Percentiles rank a stretch among this genome's conserved stretches.
Conservation (phyloP, 176 grass and related monocot genomes). For the Aegilops bicornis region DNA sequence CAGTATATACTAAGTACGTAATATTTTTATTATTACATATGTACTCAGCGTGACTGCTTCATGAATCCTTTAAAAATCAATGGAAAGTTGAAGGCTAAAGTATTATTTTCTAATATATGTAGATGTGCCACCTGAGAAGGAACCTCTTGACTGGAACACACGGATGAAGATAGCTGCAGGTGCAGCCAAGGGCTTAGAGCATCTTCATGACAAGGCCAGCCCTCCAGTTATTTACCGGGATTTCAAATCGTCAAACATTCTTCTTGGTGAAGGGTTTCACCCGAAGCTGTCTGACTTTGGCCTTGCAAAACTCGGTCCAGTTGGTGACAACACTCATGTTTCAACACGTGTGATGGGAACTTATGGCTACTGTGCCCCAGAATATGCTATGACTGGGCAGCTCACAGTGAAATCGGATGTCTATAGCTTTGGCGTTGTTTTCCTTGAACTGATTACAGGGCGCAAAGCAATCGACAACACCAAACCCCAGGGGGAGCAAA, state of each 20-base stretch:
- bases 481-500: slow-evolving; percentile 62
- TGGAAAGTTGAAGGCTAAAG: background rate
- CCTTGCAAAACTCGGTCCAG: slow-evolving; percentile 86
- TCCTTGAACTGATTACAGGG: slow-evolving; percentile 87
- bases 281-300: slow-evolving; percentile 88
- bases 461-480: slow-evolving; percentile 91
- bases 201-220: slow-evolving; percentile 87
- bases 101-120: slow-evolving; percentile 17
- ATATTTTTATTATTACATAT: background rate
- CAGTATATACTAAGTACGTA: background rate
- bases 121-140: slow-evolving; percentile 82
- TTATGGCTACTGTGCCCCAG: slow-evolving; percentile 88
- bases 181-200: slow-evolving; percentile 87
- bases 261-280: slow-evolving; percentile 78
- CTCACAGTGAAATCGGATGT: slow-evolving; percentile 89
- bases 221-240: slow-evolving; percentile 87
- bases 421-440: slow-evolving; percentile 90
- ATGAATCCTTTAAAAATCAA: background rate
- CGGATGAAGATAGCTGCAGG: slow-evolving; percentile 95
- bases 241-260: slow-evolving; percentile 96
- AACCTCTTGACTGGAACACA: slow-evolving; percentile 85
- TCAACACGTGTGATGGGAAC: slow-evolving; percentile 94
- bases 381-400: slow-evolving; percentile 95
- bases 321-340: slow-evolving; percentile 93
- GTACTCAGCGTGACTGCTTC: slow-evolving; percentile 12